Evolutionary conservation across 768 basidiomycete genomes (phyloP), one percentile per base, ranked within the genome.

Genomic region (Antrodiella citrinella): DNA sequence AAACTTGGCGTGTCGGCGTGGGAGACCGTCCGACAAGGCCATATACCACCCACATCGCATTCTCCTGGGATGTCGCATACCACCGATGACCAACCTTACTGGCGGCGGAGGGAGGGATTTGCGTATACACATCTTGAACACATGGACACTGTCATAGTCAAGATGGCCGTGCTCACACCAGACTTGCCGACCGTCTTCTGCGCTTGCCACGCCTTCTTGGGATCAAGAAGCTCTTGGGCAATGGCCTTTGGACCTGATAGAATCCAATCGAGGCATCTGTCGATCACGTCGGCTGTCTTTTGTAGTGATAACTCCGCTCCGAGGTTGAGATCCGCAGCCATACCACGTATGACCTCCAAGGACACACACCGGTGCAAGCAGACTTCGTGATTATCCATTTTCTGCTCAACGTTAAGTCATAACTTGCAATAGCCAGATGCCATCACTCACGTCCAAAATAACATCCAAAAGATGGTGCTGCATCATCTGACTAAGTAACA

Each of bases 51-150:
- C 49, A 54, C 4, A 59, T 4, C 12, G 51, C 46, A 7, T 20
- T n/a, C 39, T 54, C 54, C 45, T 60, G 61, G 3, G 59, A 20
- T 51, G 65, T 61, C 18, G 60, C 62, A 47, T 62, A 69, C 49
- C 58, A 61, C 25, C 65, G 18, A 13, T 23, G 35, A 19, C 44
- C 50, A 24, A 45, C 45, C 18, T 46, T 51, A 18, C 18, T 20
- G 10, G 50, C 50, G 3, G n/a, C 13, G 35, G 24, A 19, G n/a
- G 50, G 30, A 12, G 44, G 19, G n/a, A 26, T 12, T 20, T 25
- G 19, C 22, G 10, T 15, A n/a, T n/a, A 35, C 11, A 26, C 7
- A 43, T 43, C 30, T 7, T 35, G 7, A 35, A 35, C 15, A 41
- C 42, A 43, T n/a, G 9, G n/a, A 9, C 42, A 18, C 19, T 43